phyloP scores from a whole-genome alignment of 768 basidiomycete species.

The Collybia sp. region DNA sequence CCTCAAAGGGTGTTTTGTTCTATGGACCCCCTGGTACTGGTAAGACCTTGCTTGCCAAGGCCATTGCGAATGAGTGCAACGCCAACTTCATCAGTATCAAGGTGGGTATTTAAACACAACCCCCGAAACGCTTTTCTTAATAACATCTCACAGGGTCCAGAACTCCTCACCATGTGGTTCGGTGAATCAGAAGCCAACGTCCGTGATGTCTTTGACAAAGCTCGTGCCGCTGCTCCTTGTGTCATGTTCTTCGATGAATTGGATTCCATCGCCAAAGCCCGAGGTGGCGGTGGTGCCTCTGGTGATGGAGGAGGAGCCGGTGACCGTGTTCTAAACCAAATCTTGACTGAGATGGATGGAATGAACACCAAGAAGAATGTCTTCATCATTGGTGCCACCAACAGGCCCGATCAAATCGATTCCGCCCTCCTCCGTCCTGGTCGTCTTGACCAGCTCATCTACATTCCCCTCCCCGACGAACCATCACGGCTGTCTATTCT shows the following conservation, averaged over 20 bases:
- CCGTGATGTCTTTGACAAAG: slow-evolving; percentile 99
- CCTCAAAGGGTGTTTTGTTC: slow-evolving; percentile 98
- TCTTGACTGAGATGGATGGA: slow-evolving; percentile 97
- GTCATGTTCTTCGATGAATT: slow-evolving; percentile 99
- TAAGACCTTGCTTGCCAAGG: slow-evolving; percentile 98
- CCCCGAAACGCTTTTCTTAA: slow-evolving; percentile 7
- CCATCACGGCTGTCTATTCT: slow-evolving; percentile 88
- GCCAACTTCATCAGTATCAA: slow-evolving; percentile 99
- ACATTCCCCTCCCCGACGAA: slow-evolving; percentile 98
- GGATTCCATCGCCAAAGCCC: slow-evolving; percentile 97
- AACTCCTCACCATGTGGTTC: slow-evolving; percentile 99
- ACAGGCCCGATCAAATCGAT: slow-evolving; percentile 95
- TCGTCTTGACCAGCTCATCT: slow-evolving; percentile 98
- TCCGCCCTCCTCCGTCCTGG: slow-evolving; percentile 91
- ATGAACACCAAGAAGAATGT: slow-evolving; percentile 99
- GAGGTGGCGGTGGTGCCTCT: slow-evolving; percentile 73
- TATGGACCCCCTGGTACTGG: slow-evolving; percentile 99
- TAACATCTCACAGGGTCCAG: slow-evolving; percentile 63
- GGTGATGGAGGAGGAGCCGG: slow-evolving; percentile 96
- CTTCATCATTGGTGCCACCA: slow-evolving; percentile 97
- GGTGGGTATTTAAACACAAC: slow-evolving; percentile 27
- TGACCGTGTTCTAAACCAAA: slow-evolving; percentile 96
- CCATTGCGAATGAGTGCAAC: slow-evolving; percentile 99
- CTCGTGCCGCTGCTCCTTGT: slow-evolving; percentile 97
- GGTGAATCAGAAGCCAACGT: slow-evolving; percentile 99